Base-by-base conservation (phyloP, 495 filamentous ascomycete genomes). In the Penicillium canescens region DNA sequence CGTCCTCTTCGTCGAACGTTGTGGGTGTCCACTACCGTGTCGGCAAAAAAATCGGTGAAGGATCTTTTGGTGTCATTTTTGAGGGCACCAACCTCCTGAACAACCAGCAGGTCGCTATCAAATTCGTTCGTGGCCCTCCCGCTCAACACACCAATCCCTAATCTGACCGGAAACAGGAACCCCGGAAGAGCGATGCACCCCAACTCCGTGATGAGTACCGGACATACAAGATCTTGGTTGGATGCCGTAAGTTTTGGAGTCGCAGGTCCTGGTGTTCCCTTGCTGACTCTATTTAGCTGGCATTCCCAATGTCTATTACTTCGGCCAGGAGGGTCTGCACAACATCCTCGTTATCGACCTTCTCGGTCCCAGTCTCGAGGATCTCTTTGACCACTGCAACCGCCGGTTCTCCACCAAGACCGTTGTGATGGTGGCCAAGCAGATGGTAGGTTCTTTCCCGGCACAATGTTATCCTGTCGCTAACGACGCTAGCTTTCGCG, bases 241-340 rank as follows among this genome's bases (percentile, higher is more conserved):
- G 94, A 69, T 99, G 95, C 76, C 93, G 94, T 98, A 75, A 86
- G 93, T 96, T n/a, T 45, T 28, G 12, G 5, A 34, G 1, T 42
- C 9, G 9, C 23, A 33, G 8, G 26, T 28, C 13, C 14, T 56
- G 14, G 6, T 24, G 38, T 4, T 33, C 14, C 26, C 37, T 57
- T 57, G 48, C 63, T 74, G 44, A 73, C 48, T 13, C 52, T 23
- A 35, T 23, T 9, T 54, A 98, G 94, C 94, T 52, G 94, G 94
- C 61, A 98, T 99, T 60, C 94, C 94, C 63, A 98, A 99, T 86
- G 94, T 99, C 66, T 99, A 99, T 76, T 99, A 99, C 75, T 99
- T 98, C 61, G 94, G 94, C 55, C 94, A 99, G 72, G 94, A 99
- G 76, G 94, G 94, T 60, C 83, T 99, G 20, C 94, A 99, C 77